Evolutionary conservation across 2,329 filamentous ascomycete genomes (phyloP).

Genomic region (Spiromastix sp.): DNA sequence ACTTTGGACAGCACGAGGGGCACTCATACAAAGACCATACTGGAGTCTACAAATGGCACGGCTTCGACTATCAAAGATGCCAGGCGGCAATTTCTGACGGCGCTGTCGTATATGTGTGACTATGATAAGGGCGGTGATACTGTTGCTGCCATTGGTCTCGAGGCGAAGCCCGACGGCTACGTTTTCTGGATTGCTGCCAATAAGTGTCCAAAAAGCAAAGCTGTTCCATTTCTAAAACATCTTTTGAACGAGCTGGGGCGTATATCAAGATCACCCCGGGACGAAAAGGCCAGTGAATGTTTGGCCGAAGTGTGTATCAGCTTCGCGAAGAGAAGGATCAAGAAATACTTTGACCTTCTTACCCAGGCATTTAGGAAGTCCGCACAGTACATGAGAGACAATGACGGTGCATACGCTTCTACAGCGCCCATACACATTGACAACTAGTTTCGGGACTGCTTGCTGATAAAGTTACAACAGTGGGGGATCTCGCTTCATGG

Average conservation of each 20-base stretch:
- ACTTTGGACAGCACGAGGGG: conserved; percentile 26
- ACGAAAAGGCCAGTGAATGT: not conserved
- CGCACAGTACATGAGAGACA: not conserved
- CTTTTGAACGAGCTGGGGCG: conserved; percentile 16
- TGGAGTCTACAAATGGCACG: no score
- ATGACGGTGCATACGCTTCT: conserved; percentile 1
- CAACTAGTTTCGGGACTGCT: not conserved
- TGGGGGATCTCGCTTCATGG: conserved; percentile 3
- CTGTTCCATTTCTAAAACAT: conserved; percentile 20
- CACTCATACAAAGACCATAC: conserved; percentile 9
- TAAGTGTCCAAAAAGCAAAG: no score
- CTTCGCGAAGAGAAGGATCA: not conserved
- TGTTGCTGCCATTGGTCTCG: conserved; percentile 36
- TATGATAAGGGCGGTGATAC: conserved; percentile 36
- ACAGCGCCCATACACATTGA: not conserved
- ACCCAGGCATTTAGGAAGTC: not conserved
- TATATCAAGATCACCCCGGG: not conserved
- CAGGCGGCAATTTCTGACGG: conserved; percentile 25
- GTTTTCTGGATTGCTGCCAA: conserved; percentile 40
- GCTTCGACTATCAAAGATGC: conserved; percentile 5
- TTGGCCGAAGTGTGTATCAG: conserved; percentile 1
- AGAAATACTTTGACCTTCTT: not conserved
- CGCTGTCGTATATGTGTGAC: conserved; percentile 39
- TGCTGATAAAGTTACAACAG: conserved; percentile 2
- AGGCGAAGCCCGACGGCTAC: conserved; percentile 22